Evolutionary conservation across 805 yeast species (phyloP).

Genomic region (Ogataea kodamae): DNA sequence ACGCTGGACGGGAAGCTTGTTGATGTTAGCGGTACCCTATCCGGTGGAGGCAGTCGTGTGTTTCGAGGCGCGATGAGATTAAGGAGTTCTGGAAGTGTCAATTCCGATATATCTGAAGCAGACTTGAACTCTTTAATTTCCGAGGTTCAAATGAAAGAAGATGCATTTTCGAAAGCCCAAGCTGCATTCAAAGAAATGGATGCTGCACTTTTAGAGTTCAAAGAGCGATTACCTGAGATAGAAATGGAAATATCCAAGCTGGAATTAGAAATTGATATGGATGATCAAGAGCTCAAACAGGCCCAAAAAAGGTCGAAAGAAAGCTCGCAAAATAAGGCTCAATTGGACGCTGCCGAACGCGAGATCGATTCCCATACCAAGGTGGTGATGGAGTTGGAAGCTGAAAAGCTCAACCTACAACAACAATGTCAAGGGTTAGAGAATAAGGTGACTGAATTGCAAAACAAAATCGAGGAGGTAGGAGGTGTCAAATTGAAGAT

Average conservation of each 20-base stretch:
- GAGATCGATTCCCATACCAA: constrained; percentile 29
- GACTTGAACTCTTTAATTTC: constrained; percentile 53
- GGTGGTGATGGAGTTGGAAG: constrained; percentile 28
- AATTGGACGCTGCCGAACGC: constrained; percentile 15
- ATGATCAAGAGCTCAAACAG: constrained; percentile 50
- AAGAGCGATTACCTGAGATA: constrained; percentile 67
- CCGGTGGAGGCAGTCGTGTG: constrained; percentile 85
- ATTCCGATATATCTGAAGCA: constrained; percentile 44
- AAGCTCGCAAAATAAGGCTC: constrained; percentile 20
- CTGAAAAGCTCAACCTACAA: constrained; percentile 38
- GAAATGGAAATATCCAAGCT: constrained; percentile 58
- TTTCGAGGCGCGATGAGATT: constrained; percentile 76
- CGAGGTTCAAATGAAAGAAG: constrained; percentile 53
- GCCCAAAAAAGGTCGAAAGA: constrained; percentile 43
- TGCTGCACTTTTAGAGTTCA: constrained; percentile 50
- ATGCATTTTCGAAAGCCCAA: constrained; percentile 45
- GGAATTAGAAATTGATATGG: constrained; percentile 60
- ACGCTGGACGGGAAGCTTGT: constrained; percentile 89
- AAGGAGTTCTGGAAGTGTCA: constrained; percentile 31
- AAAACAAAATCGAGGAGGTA: constrained; percentile 77
- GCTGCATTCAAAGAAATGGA: constrained; percentile 58
- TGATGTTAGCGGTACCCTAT: constrained; percentile 90
- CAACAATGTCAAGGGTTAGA: constrained; percentile 55
- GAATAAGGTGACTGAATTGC: constrained; percentile 53
- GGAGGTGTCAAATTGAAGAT: constrained; percentile 85